Base-by-base conservation (phyloP, 352 stramenopile genomes). In the Phytophthora kernoviae region DNA sequence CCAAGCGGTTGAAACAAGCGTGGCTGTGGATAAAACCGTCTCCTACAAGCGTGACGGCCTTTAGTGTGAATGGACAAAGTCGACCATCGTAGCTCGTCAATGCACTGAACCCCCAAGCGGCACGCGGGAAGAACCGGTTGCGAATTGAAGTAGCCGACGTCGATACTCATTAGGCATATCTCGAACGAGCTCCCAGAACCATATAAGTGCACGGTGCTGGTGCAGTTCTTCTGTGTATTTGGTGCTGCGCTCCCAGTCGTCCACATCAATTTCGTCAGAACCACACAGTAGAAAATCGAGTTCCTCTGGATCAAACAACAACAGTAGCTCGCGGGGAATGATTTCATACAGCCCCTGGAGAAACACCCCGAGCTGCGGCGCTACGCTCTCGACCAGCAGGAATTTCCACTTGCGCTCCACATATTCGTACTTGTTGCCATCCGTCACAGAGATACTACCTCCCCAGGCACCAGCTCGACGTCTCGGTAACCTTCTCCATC, bases 261-360 rank as follows among this genome's bases (percentile, higher is more conserved):
- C 76, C n/a, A 98, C 88, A 47, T 97, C 85, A 65, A 98, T 98
- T 55, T 86, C 80, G 6, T 96, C 90, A 26, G 97, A 75, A 17
- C 95, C 96, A 50, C 93, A 98, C 52, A 98, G 84, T 1, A 99
- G 47, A 33, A 98, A 79, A 61, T 98, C 94, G 2, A 99, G 75
- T 69, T 98, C 94, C 63, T 98, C 92, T 26, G 96, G 96, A 56
- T 98, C 96, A 70, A 99, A 98, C 5, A 98, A 68, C 17, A 94
- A 87, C 10, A 98, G 68, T 7, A 98, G 64, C 5, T 94, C 75
- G 37, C 92, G 77, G 2, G 96, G 96, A 44, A 98, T 80, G 12
- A 98, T 87, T 51, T 98, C 91, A 65, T 98, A 98, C 58, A 99
- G 88, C 14, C 96, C 96, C 42, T 86, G 87, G 1, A 98, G 54